Evolutionary conservation across 495 filamentous ascomycete species (phyloP).

Genomic region (Xylaria acuta): DNA sequence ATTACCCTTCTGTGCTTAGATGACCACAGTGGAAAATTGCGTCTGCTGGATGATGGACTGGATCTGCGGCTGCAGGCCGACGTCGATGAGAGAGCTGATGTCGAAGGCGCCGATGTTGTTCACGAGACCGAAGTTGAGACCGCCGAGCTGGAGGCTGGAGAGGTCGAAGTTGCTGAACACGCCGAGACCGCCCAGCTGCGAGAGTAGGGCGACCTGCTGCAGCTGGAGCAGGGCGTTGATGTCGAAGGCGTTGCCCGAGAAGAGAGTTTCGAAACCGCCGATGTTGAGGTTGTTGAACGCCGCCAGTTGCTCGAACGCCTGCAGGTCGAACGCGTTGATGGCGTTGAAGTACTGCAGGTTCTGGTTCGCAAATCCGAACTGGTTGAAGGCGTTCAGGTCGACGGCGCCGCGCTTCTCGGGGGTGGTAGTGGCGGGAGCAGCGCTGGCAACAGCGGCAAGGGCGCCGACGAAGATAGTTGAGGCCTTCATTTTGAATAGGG

Average conservation of each 20-base stretch:
- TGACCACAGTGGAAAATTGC: constrained; percentile 32
- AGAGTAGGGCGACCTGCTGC: constrained; percentile 51
- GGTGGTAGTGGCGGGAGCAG: constrained; percentile 39
- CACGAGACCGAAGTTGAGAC: constrained; percentile 50
- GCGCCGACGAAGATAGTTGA: constrained; percentile 47
- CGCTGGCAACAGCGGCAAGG: constrained; percentile 48
- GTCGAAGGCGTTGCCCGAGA: constrained; percentile 46
- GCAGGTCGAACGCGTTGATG: constrained; percentile 52
- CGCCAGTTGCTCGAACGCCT: constrained; percentile 47
- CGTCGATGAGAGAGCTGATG: constrained; percentile 46
- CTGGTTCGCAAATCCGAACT: constrained; percentile 50
- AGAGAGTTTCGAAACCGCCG: constrained; percentile 45
- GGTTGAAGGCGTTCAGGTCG: constrained; percentile 47
- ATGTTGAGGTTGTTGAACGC: constrained; percentile 52
- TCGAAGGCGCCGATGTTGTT: constrained; percentile 46
- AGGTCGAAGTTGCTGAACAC: constrained; percentile 54
- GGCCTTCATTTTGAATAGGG: constrained; percentile 52
- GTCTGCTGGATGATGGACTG: constrained; percentile 43
- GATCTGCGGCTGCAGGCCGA: constrained; percentile 46
- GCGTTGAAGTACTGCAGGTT: constrained; percentile 55
- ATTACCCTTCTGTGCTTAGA: constrained; percentile 9
- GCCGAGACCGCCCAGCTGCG: constrained; percentile 49
- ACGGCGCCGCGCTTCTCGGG: constrained; percentile 41
- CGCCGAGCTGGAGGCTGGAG: constrained; percentile 43
- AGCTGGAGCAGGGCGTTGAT: constrained; percentile 49